phyloP scores from a whole-genome alignment of 805 yeast species.

The Hyphopichia homilentoma region DNA sequence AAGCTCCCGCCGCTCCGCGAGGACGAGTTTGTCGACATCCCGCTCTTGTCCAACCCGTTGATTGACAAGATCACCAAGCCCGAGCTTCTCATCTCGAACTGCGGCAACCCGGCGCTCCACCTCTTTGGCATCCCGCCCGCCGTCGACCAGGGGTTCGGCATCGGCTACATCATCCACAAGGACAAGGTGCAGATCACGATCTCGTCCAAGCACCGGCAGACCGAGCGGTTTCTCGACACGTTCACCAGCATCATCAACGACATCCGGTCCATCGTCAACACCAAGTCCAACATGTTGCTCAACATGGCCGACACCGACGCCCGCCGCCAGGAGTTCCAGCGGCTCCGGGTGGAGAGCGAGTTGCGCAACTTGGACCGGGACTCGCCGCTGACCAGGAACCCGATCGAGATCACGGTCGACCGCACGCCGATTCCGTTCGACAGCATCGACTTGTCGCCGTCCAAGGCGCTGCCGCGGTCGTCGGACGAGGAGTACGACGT shows the following conservation, averaged over 20 bases:
- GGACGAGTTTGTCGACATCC: constrained; percentile 13
- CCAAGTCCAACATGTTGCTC: constrained; percentile 28
- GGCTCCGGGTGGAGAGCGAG: constrained; percentile 31
- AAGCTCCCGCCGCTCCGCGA: constrained; percentile 28
- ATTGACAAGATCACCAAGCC: constrained; percentile 34
- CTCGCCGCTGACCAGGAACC: constrained; percentile 19
- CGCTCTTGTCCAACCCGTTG: constrained; percentile 30
- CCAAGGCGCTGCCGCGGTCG: constrained; percentile 10
- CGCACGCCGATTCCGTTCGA: constrained; percentile 12
- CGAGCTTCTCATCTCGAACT: constrained; percentile 62
- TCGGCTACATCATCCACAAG: constrained; percentile 82
- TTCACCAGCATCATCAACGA: constrained; percentile 60
- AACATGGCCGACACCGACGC: constrained; percentile 11
- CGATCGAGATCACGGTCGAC: constrained; percentile 19
- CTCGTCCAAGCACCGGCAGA: constrained; percentile 86
- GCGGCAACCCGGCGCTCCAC: constrained; percentile 87
- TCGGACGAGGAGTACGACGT: constrained; percentile 25
- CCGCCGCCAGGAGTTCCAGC: constrained; percentile 26
- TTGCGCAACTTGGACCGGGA: constrained; percentile 22
- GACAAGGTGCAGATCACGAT: constrained; percentile 78
- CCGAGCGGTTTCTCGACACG: constrained; percentile 70
- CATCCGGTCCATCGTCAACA: constrained; percentile 47
- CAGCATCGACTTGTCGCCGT: constrained; percentile 12
- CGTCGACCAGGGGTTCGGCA: constrained; percentile 86
- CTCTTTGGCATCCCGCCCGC: constrained; percentile 93